phyloP scores from a whole-genome alignment of 805 yeast species.

The Clavispora carvajalis region DNA sequence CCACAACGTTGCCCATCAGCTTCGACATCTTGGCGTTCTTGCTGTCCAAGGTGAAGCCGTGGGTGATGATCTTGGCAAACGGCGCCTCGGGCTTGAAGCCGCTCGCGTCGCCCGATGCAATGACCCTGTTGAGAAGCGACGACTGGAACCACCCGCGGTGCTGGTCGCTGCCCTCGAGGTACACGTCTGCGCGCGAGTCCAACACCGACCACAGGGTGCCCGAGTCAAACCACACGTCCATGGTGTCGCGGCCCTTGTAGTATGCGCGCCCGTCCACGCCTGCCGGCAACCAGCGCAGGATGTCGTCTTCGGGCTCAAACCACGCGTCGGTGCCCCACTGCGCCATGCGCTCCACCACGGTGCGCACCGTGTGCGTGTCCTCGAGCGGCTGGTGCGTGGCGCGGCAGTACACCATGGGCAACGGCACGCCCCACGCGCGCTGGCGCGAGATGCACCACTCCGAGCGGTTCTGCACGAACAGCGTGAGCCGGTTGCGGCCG shows the following conservation, averaged over 20 bases:
- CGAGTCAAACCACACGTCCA: constrained; percentile 99
- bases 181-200: constrained; percentile 58
- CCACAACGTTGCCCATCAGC: constrained; percentile 76
- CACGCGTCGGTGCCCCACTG: constrained; percentile 70
- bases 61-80: constrained; percentile 73
- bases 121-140: constrained; percentile 71
- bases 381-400: constrained; percentile 61
- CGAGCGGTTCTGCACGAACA: constrained; percentile 71
- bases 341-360: constrained; percentile 53
- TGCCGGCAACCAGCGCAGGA: constrained; percentile 72
- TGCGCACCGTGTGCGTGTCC: constrained; percentile 48
- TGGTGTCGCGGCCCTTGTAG: constrained; percentile 76
- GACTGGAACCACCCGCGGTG: constrained; percentile 99
- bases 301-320: constrained; percentile 56
- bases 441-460: constrained; percentile 99
- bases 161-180: constrained; percentile 96
- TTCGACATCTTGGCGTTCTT: constrained; percentile 91
- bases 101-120: constrained; percentile 42
- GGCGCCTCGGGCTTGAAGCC: constrained; percentile 44
- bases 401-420: constrained; percentile 68
- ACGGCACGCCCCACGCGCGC: constrained; percentile 97
- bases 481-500: constrained; percentile 63
- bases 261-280: constrained; percentile 42
- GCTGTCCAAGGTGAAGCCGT: constrained; percentile 88
- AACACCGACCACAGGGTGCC: constrained; percentile 86